Percentiles rank a stretch among this genome's conserved stretches.
phyloP scores from a whole-genome alignment of 441 rosid species.

The Macaranga tanarius region DNA sequence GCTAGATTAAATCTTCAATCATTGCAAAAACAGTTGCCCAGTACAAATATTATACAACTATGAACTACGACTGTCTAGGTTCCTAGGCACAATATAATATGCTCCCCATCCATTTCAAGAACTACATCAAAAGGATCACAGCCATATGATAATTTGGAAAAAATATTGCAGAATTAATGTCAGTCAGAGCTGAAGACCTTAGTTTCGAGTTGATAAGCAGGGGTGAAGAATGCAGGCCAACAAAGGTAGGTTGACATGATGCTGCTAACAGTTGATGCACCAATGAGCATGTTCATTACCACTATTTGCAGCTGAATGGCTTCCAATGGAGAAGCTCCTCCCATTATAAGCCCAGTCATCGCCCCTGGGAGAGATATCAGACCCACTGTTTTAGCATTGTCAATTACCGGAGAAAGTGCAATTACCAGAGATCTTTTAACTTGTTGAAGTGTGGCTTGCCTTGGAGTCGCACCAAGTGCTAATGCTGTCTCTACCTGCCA shows the following conservation, averaged over 20 bases:
- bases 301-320: conserved; percentile 91
- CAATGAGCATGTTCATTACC: conserved; percentile 86
- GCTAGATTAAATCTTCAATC: too few species aligned
- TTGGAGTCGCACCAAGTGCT: conserved; percentile 86
- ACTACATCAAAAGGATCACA: too few species aligned
- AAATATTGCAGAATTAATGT: not conserved
- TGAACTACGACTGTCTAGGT: too few species aligned
- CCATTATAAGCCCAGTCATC: conserved; percentile 95
- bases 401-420: conserved; percentile 80
- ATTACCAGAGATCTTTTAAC: conserved; percentile 74
- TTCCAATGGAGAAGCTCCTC: conserved; percentile 85
- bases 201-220: conserved; percentile 64
- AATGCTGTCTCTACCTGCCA: conserved; percentile 81
- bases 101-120: too few species aligned
- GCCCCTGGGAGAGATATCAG: conserved; percentile 87
- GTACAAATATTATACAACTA: too few species aligned
- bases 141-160: not conserved
- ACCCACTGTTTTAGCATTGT: conserved; percentile 89
- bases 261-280: conserved; percentile 85
- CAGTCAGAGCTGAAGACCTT: conserved; percentile 51
- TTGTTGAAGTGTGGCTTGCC: conserved; percentile 69
- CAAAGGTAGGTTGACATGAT: conserved; percentile 69
- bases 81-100: too few species aligned
- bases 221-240: conserved; percentile 88
- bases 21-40: too few species aligned